A percentile compares a stretch with the other conserved stretches of the same genome.
Conservation (phyloP, 805 yeast species). For the Priceomyces haplophilus region DNA sequence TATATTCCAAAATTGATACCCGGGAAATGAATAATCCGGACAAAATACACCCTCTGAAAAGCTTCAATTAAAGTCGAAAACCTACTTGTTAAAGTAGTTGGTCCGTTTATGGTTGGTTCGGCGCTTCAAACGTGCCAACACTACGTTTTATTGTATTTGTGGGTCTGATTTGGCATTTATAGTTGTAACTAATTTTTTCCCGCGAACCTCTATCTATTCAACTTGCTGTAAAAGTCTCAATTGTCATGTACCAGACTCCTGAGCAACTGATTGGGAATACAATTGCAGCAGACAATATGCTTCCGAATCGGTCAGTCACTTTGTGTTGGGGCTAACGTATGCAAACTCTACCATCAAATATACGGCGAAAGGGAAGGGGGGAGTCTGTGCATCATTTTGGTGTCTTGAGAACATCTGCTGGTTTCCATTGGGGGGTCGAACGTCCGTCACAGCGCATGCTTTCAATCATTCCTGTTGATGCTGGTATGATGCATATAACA, state of each 20-base stretch:
- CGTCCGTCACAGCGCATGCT: neutral
- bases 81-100: neutral
- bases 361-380: neutral
- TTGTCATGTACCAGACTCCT: conserved; percentile 4
- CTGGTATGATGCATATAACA: neutral
- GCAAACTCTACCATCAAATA: neutral
- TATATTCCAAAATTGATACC: neutral
- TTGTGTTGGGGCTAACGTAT: neutral
- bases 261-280: conserved; percentile 1
- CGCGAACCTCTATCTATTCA: neutral
- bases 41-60: neutral
- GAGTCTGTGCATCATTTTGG: neutral
- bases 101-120: neutral
- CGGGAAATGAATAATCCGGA: neutral
- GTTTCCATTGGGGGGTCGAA: neutral
- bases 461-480: neutral
- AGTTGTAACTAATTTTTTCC: neutral
- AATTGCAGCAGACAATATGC: conserved; percentile 2
- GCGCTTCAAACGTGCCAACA: neutral
- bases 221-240: conserved; percentile 1
- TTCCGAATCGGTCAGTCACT: conserved; percentile 1
- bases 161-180: neutral
- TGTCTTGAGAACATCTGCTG: neutral
- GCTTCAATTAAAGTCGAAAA: neutral
- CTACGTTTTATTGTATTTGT: neutral